Evolutionary conservation across 169 alveolate genomes (phyloP), one percentile per base, ranked within the genome.

Genomic region (Babesia bigemina): DNA sequence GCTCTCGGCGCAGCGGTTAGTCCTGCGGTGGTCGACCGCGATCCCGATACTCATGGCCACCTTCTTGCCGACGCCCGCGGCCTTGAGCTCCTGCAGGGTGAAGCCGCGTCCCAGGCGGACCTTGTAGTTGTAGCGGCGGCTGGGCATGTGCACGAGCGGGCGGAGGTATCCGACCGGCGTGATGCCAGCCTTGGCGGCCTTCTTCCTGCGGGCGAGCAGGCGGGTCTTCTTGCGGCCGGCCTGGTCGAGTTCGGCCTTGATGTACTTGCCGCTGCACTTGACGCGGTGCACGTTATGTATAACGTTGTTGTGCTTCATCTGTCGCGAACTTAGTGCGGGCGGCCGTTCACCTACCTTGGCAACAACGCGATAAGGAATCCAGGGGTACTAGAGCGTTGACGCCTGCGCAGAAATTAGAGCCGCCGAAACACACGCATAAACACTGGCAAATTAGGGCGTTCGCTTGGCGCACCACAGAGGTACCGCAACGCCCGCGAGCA

Each of bases 31-130:
- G 92, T 98, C 99, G 60, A 97, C 98, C 45, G 97, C 88, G 74
- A 98, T 96, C 65, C 99, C 99, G 69, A 98, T 93, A 56, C 99
- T 95, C 88, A 93, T 85, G 62, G 99, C 99, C 61, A 96, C 97
- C 81, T 91, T 82, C 66, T 94, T 92, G 70, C 95, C 88, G 76
- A 98, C 70, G 72, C 98, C 98, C 47, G 98, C 99, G 4, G 91
- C 96, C 92, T 96, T 95, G 79, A 98, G 92, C 93, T 98, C 99
- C 79, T 95, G 96, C 22, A 95, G 91, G 26, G 99, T 95, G 95
- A 98, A 98, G 57, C 99, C 99, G 75, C 98, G 90, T 75, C 99
- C 99, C 61, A 92, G 87, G 75, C 99, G 97, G 33, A 95, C 84
- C 93, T 96, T 97, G 89, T 91, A 86, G 94, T 97, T 97, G 95